Percentiles rank a stretch among this genome's conserved stretches.
These are phyloP conservation scores for Kregervanrija pseudodelftensis DNA, from an alignment of 805 yeast genomes.

Conservation along the genomic window DNA sequence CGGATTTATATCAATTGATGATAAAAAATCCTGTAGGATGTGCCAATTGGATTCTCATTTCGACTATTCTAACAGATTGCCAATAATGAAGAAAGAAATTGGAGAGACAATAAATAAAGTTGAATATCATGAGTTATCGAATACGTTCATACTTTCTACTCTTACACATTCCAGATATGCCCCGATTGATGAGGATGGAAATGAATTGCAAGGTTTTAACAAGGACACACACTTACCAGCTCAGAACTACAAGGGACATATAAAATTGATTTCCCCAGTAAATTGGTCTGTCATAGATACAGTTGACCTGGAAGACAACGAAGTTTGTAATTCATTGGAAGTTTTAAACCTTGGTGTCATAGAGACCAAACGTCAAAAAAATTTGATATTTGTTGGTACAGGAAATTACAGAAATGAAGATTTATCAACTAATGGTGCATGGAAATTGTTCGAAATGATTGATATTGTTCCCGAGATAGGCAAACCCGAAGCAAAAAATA, in stretches of 20 bases:
- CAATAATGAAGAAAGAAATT: slow-evolving; percentile 43
- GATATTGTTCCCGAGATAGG: slow-evolving; percentile 88
- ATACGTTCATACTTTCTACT: slow-evolving; percentile 58
- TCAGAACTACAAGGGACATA: slow-evolving; percentile 46
- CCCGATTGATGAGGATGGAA: slow-evolving; percentile 70
- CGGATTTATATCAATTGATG: slow-evolving; percentile 69
- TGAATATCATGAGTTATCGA: slow-evolving; percentile 60
- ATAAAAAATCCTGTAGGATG: slow-evolving; percentile 59
- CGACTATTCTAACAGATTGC: slow-evolving; percentile 54
- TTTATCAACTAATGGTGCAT: slow-evolving; percentile 69
- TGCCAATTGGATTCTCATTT: slow-evolving; percentile 38
- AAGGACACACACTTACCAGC: slow-evolving; percentile 44
- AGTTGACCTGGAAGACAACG: slow-evolving; percentile 58
- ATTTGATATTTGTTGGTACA: slow-evolving; percentile 65
- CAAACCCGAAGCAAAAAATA: slow-evolving; percentile 74
- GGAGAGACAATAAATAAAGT: slow-evolving; percentile 61
- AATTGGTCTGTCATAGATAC: slow-evolving; percentile 75
- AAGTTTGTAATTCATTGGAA: slow-evolving; percentile 52
- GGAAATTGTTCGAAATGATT: slow-evolving; percentile 65
- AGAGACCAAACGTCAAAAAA: slow-evolving; percentile 8
- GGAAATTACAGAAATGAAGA: slow-evolving; percentile 75
- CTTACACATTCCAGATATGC: slow-evolving; percentile 50
- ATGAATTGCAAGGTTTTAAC: slow-evolving; percentile 49
- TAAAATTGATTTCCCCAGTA: slow-evolving; percentile 63
- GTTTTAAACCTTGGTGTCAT: slow-evolving; percentile 39